Base-by-base conservation (phyloP, 139 green algal species). In the Pseudopediastrum boryanum region DNA sequence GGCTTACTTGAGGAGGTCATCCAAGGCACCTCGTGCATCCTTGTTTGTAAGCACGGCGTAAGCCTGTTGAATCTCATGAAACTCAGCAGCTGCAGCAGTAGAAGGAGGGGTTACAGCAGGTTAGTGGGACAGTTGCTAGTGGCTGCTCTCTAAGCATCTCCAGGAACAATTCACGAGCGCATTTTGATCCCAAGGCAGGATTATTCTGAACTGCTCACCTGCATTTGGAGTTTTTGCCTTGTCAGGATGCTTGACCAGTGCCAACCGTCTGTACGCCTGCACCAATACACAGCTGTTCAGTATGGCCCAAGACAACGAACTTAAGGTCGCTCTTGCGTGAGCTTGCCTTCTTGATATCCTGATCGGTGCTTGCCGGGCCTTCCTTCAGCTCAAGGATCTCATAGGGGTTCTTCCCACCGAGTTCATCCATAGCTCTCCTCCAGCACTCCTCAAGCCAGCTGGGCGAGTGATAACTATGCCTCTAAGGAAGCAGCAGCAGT, bases 1-100 rank as follows among this genome's bases (percentile, higher is more conserved):
- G n/a, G n/a, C 79, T 69, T 61, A 94, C 91, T 79, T 84, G 12
- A 94, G 48, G 31, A 89, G 81, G 29, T 88, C 84, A 58, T 98
- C 91, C 25, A 95, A 83, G 0, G 94, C 94, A 0, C 76, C 87
- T 1, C 88, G 73, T 0, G 92, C 93, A 3, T 79, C 68, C 13
- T 80, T 81, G 75, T 98, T 94, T 6, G 69, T 71, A 16, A 98
- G 86, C 21, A 97, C 50, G 5, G 93, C 88, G 50, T 96, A 98
- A 0, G 94, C 94, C 73, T 88, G 89, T 71, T 98, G 90, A n/a
- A 98, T 59, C 51, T 78, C 68, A 13, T 80, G 72, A 68, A 98
- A 98, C 82, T 97, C 93, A 59, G 39, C 39, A 74, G 12, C 41
- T 9, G 25, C 39, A 56, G 56, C 56, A 65, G 56, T 8, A 31